Evolutionary conservation across 164 flowering plant species (phyloP).

Genomic region (Annona squamosa): DNA sequence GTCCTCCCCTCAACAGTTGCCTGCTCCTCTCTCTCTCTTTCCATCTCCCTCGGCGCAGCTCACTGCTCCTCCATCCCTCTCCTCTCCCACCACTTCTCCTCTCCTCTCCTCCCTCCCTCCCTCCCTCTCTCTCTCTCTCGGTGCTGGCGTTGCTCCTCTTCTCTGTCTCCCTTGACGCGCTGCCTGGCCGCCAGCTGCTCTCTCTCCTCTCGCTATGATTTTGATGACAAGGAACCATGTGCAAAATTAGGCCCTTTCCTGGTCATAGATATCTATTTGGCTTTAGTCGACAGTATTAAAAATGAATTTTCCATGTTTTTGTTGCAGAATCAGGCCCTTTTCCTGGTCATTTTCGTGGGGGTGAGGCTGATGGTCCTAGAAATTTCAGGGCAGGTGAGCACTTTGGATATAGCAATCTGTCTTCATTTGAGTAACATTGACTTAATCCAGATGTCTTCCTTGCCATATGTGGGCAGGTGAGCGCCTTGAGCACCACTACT

Average conservation of each 20-base stretch:
- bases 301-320: slow-evolving; percentile 32
- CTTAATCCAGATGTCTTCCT: slow-evolving; percentile 11
- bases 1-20: no score
- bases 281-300: slow-evolving; percentile 25
- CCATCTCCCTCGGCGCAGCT: no score
- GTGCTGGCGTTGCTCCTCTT: no score
- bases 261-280: slow-evolving; percentile 21
- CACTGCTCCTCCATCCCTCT: no score
- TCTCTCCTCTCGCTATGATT: slow-evolving; percentile 12
- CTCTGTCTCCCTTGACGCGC: no score
- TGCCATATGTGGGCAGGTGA: neutral
- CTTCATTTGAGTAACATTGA: slow-evolving; percentile 26
- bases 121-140: no score
- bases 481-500: slow-evolving; percentile 33
- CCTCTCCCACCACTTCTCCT: neutral
- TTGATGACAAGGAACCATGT: slow-evolving; percentile 44
- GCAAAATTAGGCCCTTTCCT: slow-evolving; percentile 20
- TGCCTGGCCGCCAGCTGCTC: no score
- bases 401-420: slow-evolving; percentile 17
- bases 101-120: neutral
- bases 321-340: slow-evolving; percentile 7
- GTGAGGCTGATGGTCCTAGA: slow-evolving; percentile 48
- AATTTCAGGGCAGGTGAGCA: slow-evolving; percentile 32
- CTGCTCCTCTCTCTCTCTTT: no score
- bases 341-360: slow-evolving; percentile 40